phyloP scores from a whole-genome alignment of 306 rosid species.

The Myrica gale region DNA sequence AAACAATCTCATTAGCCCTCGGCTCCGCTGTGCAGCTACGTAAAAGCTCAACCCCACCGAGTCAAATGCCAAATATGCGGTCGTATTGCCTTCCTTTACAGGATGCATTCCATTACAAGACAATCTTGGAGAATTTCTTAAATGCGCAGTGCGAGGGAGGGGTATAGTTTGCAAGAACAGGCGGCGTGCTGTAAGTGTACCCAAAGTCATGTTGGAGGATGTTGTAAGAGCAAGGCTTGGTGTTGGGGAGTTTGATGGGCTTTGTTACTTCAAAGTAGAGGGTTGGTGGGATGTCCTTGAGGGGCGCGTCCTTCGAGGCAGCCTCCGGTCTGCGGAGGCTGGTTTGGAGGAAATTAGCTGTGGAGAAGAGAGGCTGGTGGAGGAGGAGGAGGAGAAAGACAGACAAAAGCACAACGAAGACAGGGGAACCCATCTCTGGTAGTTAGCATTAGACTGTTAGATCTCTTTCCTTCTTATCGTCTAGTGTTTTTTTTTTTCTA shows the following conservation, averaged over 20 bases:
- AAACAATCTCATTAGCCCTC: slow-evolving; percentile 63
- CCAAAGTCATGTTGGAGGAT: slow-evolving; percentile 75
- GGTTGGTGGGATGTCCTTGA: slow-evolving; percentile 41
- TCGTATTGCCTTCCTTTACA: slow-evolving; percentile 81
- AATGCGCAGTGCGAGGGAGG: slow-evolving; percentile 66
- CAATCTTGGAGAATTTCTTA: slow-evolving; percentile 49
- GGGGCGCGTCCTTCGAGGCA: slow-evolving; percentile 19
- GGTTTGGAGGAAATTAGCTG: slow-evolving; percentile 49
- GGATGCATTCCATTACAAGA: slow-evolving; percentile 76
- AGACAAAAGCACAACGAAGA: not conserved
- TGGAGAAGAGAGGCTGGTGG: slow-evolving; percentile 39
- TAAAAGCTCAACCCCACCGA: slow-evolving; percentile 79
- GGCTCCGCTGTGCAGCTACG: slow-evolving; percentile 96
- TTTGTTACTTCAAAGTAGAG: slow-evolving; percentile 68
- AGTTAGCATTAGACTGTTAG: not conserved
- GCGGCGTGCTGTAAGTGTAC: slow-evolving; percentile 62
- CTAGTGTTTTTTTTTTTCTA: too few species aligned
- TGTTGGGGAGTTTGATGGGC: slow-evolving; percentile 61
- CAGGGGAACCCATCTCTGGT: slow-evolving; percentile 35
- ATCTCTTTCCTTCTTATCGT: not conserved
- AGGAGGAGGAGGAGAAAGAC: slow-evolving; percentile 25
- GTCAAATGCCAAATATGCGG: slow-evolving; percentile 92
- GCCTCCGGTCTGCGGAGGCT: slow-evolving; percentile 37
- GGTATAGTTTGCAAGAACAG: slow-evolving; percentile 56
- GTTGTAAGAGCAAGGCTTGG: slow-evolving; percentile 59